Conservation (phyloP, 306 rosid genomes). For the Mucuna pruriens region DNA sequence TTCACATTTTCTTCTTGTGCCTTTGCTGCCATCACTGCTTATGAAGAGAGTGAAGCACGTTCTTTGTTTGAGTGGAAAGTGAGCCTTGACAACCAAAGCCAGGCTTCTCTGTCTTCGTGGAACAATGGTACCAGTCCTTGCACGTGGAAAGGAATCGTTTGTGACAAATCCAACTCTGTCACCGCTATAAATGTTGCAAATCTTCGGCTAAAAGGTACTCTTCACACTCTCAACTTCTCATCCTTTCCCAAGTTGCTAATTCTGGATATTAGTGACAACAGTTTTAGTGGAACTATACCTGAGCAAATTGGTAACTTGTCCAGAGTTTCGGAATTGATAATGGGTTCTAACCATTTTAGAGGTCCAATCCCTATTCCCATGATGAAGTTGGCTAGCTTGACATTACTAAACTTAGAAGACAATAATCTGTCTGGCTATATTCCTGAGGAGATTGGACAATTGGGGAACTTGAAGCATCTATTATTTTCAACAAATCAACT, state of each 20-base stretch:
- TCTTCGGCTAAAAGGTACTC: conserved; percentile 25
- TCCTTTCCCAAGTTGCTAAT: neutral
- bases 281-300: conserved; percentile 9
- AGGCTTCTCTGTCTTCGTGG: neutral
- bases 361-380: neutral
- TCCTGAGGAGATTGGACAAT: conserved; percentile 12
- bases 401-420: neutral
- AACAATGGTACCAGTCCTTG: neutral
- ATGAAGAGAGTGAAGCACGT: neutral
- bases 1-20: neutral
- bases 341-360: neutral
- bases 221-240: conserved; percentile 18
- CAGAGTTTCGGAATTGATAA: neutral
- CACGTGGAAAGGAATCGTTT: conserved; percentile 13
- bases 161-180: conserved; percentile 15
- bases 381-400: neutral
- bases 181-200: neutral
- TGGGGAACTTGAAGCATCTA: neutral
- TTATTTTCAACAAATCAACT: neutral
- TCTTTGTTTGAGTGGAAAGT: neutral
- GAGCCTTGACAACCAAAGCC: conserved; percentile 32
- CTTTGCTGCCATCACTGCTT: neutral
- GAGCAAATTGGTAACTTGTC: conserved; percentile 21
- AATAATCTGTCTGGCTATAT: neutral
- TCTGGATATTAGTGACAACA: neutral